Conservation (phyloP, 1,284 basidiomycete species). For the Rugosomyces carneus region DNA sequence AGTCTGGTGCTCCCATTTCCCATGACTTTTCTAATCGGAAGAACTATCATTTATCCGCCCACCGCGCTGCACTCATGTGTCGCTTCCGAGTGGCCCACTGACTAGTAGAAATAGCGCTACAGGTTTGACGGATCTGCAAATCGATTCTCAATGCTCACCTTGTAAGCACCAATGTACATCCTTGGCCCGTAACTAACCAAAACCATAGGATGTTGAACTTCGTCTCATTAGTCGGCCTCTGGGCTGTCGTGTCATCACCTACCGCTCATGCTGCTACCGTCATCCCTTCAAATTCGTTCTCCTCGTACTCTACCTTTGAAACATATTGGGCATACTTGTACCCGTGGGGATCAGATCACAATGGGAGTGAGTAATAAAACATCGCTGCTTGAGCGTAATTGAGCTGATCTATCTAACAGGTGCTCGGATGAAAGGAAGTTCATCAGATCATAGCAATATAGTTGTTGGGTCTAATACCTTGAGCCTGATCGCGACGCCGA, state of each 20-base stretch:
- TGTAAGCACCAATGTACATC: not conserved
- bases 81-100: not conserved
- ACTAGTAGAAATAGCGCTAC: conserved; percentile 8
- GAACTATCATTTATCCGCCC: conserved; percentile 2
- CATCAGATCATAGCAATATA: conserved; percentile 33
- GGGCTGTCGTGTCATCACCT: conserved; percentile 4
- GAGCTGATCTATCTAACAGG: conserved; percentile 19
- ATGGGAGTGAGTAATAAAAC: conserved; percentile 29
- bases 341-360: conserved; percentile 42
- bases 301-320: conserved; percentile 30
- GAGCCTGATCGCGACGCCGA: conserved; percentile 36
- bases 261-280: conserved; percentile 28
- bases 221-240: conserved; percentile 1
- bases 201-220: conserved; percentile 2
- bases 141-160: conserved; percentile 5
- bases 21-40: conserved; percentile 5
- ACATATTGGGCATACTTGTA: conserved; percentile 37
- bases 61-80: not conserved
- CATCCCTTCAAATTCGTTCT: conserved; percentile 34
- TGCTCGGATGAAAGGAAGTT: conserved; percentile 36
- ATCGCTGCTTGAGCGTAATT: not conserved
- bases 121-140: not conserved
- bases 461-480: conserved; percentile 30
- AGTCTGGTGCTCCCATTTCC: not conserved
- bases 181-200: not conserved